Evolutionary conservation across 345 rosid species (phyloP).

Genomic region (Reutealis trisperma): DNA sequence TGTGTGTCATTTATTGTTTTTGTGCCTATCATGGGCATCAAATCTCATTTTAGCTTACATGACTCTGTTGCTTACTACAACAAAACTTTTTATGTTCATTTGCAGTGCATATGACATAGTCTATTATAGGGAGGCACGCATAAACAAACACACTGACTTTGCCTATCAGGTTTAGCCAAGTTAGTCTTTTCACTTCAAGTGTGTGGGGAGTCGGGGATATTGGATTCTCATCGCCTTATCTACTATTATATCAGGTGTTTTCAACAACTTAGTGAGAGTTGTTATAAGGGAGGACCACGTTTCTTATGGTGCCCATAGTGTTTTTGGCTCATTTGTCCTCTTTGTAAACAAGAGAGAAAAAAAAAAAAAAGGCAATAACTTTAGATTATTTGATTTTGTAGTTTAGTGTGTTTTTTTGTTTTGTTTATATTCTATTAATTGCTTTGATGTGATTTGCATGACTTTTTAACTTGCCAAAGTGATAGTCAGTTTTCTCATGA

Average conservation of each 20-base stretch:
- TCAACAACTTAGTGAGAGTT: no score
- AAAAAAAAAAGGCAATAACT: neutral
- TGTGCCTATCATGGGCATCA: neutral
- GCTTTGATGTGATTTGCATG: neutral
- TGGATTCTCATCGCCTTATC: no score
- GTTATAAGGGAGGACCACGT: no score
- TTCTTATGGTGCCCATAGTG: no score
- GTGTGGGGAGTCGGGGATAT: no score
- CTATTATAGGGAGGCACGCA: neutral
- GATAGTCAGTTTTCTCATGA: neutral
- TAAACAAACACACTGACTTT: neutral
- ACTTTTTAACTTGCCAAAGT: neutral
- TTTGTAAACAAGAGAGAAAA: no score
- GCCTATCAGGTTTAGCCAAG: no score
- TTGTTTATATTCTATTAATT: neutral
- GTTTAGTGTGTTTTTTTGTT: neutral
- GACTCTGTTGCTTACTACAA: neutral
- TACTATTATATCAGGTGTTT: no score
- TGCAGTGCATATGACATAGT: neutral
- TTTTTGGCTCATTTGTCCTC: no score
- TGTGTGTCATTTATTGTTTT: neutral
- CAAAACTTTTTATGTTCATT: neutral
- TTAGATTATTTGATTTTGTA: neutral
- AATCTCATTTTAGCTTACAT: neutral
- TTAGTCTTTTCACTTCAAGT: no score